These are phyloP conservation scores for Xylaria scruposa DNA, from an alignment of 495 filamentous ascomycete genomes.

Conservation along the genomic window DNA sequence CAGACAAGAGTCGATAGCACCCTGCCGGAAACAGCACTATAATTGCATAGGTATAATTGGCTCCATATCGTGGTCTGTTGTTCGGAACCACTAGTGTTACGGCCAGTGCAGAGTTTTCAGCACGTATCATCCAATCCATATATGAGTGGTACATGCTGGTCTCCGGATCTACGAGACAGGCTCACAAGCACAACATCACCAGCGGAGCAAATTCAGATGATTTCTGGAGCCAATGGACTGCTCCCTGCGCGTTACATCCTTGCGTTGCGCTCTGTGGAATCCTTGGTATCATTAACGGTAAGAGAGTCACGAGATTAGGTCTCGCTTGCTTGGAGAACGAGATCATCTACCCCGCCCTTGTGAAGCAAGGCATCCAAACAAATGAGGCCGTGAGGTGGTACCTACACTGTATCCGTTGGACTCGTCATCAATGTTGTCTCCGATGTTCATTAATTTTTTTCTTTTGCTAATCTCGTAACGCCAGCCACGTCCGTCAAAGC, in stretches of 20 bases:
- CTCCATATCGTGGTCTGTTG: not conserved
- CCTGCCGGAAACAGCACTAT: slow-evolving; percentile 5
- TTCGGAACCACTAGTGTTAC: slow-evolving; percentile 3
- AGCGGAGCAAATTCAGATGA: not conserved
- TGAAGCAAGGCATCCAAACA: not conserved
- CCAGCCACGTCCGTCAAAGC: not conserved
- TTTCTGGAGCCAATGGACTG: not conserved
- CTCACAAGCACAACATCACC: slow-evolving; percentile 17
- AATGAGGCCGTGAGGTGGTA: not conserved
- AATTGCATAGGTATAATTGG: not conserved
- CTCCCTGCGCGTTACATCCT: not conserved
- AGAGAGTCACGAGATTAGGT: too few relatives aligned
- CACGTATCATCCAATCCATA: slow-evolving; percentile 5
- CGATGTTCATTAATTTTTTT: not conserved
- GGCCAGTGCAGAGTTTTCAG: slow-evolving; percentile 20
- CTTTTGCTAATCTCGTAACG: not conserved
- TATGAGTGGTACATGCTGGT: not conserved
- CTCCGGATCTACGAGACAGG: slow-evolving; percentile 1
- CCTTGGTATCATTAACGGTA: too few relatives aligned
- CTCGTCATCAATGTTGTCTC: not conserved
- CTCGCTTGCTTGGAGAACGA: too few relatives aligned
- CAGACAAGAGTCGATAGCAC: not conserved
- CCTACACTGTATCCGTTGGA: not conserved
- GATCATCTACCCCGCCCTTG: not conserved
- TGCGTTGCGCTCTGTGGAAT: not conserved